phyloP scores from a whole-genome alignment of 169 alveolate genomes.

The Theileria equi region DNA sequence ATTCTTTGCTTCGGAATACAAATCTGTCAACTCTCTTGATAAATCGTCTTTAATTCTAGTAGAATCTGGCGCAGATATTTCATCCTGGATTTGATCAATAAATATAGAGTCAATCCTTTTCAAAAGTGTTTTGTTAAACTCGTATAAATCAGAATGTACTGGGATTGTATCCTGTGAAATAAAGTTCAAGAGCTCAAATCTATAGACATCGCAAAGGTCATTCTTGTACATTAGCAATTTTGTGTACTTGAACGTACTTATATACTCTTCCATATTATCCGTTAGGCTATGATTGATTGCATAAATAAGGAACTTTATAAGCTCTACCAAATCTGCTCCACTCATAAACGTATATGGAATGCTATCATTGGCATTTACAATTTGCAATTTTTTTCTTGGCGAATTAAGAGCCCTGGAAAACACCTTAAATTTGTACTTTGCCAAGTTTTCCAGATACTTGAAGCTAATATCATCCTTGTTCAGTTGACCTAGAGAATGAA shows the following conservation, averaged over 20 bases:
- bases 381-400: slow-evolving; percentile 5
- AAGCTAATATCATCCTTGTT: no score
- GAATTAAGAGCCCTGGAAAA: slow-evolving; percentile 17
- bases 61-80: neutral
- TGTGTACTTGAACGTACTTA: slow-evolving; percentile 11
- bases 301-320: slow-evolving; percentile 19
- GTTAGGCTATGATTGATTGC: slow-evolving; percentile 8
- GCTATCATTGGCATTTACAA: slow-evolving; percentile 1
- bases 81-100: neutral
- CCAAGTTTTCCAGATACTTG: slow-evolving; percentile 4
- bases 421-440: slow-evolving; percentile 1
- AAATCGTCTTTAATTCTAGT: neutral
- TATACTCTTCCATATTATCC: slow-evolving; percentile 7
- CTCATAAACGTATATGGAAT: slow-evolving; percentile 14
- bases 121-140: slow-evolving; percentile 6
- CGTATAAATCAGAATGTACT: neutral
- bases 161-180: slow-evolving; percentile 20
- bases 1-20: neutral
- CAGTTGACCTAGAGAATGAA: no score
- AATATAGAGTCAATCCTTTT: neutral
- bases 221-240: slow-evolving; percentile 18
- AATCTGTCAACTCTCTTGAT: neutral
- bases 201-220: slow-evolving; percentile 42
- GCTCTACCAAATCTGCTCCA: slow-evolving; percentile 51
- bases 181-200: slow-evolving; percentile 17